These are phyloP conservation scores for Pleurotus tuber-regium DNA, from an alignment of 768 basidiomycete species.

Conservation along the genomic window DNA sequence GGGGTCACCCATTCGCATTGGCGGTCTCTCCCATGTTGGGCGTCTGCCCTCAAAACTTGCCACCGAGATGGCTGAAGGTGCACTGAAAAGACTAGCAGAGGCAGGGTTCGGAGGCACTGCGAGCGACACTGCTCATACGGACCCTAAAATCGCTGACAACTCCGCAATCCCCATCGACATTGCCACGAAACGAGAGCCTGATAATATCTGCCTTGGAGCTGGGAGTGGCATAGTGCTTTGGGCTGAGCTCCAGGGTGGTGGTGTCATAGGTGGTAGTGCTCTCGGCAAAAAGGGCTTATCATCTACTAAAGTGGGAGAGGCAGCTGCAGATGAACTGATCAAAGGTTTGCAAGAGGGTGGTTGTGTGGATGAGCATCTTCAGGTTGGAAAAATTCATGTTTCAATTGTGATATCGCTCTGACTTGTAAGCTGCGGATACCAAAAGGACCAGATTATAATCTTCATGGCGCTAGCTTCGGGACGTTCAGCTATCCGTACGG, in stretches of 20 bases:
- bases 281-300: slow-evolving; percentile 51
- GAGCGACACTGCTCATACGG: neutral
- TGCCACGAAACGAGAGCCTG: slow-evolving; percentile 36
- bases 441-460: slow-evolving; percentile 72
- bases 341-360: slow-evolving; percentile 61
- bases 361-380: slow-evolving; percentile 60
- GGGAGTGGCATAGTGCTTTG: slow-evolving; percentile 75
- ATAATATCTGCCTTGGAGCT: slow-evolving; percentile 47
- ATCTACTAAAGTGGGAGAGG: slow-evolving; percentile 48
- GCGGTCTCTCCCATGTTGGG: slow-evolving; percentile 64
- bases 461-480: slow-evolving; percentile 75
- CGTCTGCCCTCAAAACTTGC: slow-evolving; percentile 59
- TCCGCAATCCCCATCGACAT: slow-evolving; percentile 37
- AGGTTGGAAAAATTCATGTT: slow-evolving; percentile 26
- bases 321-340: slow-evolving; percentile 59
- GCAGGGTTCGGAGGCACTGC: slow-evolving; percentile 29
- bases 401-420: neutral
- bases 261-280: slow-evolving; percentile 67
- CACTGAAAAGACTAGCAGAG: slow-evolving; percentile 37
- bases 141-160: slow-evolving; percentile 7
- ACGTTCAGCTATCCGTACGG: slow-evolving; percentile 50
- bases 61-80: slow-evolving; percentile 54
- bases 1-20: slow-evolving; percentile 47
- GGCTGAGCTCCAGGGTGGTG: slow-evolving; percentile 70
- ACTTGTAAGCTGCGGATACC: neutral